Conservation (phyloP, 257 asterid species). For the Avicennia marina region DNA sequence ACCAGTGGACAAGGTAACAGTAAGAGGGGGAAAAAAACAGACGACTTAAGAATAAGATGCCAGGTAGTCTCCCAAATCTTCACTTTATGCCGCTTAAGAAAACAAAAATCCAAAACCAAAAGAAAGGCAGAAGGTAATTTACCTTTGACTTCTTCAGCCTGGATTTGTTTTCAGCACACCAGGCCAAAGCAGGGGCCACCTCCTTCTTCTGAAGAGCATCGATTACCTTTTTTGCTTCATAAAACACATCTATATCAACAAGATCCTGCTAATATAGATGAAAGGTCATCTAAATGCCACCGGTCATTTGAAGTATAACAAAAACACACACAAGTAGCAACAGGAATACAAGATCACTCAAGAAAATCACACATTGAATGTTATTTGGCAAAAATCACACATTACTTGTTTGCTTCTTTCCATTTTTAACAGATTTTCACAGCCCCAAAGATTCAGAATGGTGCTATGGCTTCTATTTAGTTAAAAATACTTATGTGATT, state of each 20-base stretch:
- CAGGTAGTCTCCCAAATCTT: no score
- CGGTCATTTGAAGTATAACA: no score
- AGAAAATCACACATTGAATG: no score
- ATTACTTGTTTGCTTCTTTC: slow-evolving; percentile 4
- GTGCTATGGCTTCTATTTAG: slow-evolving; percentile 4
- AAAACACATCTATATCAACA: slow-evolving; percentile 91
- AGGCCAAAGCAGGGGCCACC: slow-evolving; percentile 87
- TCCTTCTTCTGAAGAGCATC: slow-evolving; percentile 92
- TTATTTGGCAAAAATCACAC: slow-evolving; percentile 2
- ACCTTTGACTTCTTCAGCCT: slow-evolving; percentile 96
- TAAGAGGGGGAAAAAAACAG: no score
- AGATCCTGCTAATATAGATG: slow-evolving; percentile 60
- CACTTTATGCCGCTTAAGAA: no score
- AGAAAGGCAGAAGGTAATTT: slow-evolving; percentile 14
- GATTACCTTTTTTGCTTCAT: slow-evolving; percentile 86
- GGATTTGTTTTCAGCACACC: slow-evolving; percentile 97
- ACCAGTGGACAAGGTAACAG: no score
- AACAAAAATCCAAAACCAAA: background rate
- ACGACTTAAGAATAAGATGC: no score
- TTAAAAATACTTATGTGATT: slow-evolving; percentile 1
- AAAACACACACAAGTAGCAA: slow-evolving; percentile 3
- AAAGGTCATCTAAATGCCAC: slow-evolving; percentile 22
- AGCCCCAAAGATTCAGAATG: slow-evolving; percentile 6
- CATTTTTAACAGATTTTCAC: slow-evolving; percentile 7
- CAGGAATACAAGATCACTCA: slow-evolving; percentile 8